Base-by-base conservation (phyloP, 2,329 filamentous ascomycete genomes). In the Aureobasidium uvarum region DNA sequence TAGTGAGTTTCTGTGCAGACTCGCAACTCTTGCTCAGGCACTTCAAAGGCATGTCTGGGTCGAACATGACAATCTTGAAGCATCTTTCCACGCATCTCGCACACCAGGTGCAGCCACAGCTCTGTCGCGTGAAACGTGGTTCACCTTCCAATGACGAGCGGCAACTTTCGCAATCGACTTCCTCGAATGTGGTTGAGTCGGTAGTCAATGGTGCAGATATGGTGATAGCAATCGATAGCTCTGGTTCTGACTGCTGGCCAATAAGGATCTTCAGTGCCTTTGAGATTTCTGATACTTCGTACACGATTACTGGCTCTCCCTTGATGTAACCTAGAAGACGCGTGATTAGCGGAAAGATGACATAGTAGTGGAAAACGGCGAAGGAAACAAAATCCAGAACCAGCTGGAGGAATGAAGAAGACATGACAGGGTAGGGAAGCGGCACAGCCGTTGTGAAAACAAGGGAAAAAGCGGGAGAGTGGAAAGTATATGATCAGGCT, bases 21-120 rank as follows among this genome's bases (percentile, higher is more conserved):
- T 31, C 8, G 13, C 52, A 55, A 6, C 23, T 13, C 13, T 55
- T 55, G 36, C 33, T 41, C 36, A 55, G 6, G 7, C 18, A 33
- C n/a, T 20, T 25, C 20, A 55, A 28, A 28, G 52, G 52, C 20
- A 8, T 55, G 11, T 55, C 52, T 8, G 16, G 11, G 3, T 55
- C 52, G 10, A 39, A 39, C 7, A 25, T 41, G 36, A 39, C 52
- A 5, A 13, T 28, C 3, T 39, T 14, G 13, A 55, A 55, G 16
- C 33, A 55, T 41, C 25, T 8, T 16, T 55, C 52, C n/a, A 55
- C 20, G 14, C 36, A 39, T 5, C 38, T 36, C 38, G 36, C 52
- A 41, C 52, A 55, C 52, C 52, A 55, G 36, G 33, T 55, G 52
- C 52, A 55, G 13, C 11, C 20, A 11, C 52, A 55, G n/a, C 43